Conservation (phyloP, 768 basidiomycete species). For the Cubamyces sp. region DNA sequence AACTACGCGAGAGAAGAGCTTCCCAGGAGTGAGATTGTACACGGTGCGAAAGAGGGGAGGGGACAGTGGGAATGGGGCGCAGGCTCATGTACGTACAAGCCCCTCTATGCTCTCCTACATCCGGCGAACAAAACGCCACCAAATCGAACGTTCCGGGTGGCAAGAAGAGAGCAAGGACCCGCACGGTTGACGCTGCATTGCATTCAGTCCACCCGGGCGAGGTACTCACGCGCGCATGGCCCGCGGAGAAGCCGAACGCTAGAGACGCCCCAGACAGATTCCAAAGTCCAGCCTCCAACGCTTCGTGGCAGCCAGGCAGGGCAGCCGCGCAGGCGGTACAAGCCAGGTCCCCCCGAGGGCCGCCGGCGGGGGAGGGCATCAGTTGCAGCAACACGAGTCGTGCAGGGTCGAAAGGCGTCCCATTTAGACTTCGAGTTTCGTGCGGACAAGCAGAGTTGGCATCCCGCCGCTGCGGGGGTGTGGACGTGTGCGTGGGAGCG, state of each 20-base stretch:
- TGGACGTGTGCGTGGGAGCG: conserved; percentile 8
- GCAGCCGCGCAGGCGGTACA: not conserved
- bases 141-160: conserved; percentile 6
- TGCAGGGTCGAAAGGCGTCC: conserved; percentile 1
- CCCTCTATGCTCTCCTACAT: not conserved
- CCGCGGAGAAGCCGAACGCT: not conserved
- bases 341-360: conserved; percentile 5
- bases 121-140: conserved; percentile 14
- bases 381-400: not conserved
- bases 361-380: not conserved
- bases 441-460: not conserved
- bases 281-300: not conserved
- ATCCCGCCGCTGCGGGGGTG: not conserved
- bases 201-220: conserved; percentile 2
- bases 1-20: not conserved
- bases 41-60: conserved; percentile 6
- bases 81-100: conserved; percentile 14
- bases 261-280: not conserved
- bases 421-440: no score
- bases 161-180: not conserved
- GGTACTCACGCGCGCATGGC: not conserved
- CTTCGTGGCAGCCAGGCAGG: not conserved
- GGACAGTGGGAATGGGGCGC: conserved; percentile 11
- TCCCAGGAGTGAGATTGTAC: not conserved
- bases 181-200: not conserved